These are phyloP conservation scores for Trebouxia gelatinosa DNA, from an alignment of 163 green algal species.

Conservation along the genomic window DNA sequence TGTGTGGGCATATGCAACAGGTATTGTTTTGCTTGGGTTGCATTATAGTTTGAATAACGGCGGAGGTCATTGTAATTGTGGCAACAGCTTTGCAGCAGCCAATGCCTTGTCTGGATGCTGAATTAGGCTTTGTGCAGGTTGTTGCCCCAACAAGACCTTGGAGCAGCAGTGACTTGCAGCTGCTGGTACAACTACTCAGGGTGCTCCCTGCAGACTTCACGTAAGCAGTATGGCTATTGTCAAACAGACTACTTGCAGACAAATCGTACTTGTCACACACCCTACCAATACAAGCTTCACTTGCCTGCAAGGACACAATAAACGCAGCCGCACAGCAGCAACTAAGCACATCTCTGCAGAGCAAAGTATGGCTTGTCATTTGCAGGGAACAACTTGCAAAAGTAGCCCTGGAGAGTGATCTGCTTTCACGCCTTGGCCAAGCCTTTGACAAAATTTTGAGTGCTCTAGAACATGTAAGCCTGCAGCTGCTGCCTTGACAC, in stretches of 20 bases:
- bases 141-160: neutral
- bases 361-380: neutral
- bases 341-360: neutral
- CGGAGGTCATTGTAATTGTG: no score
- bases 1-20: slow-evolving; percentile 9
- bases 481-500: no score
- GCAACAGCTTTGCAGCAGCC: neutral
- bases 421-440: neutral
- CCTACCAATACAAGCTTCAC: no score
- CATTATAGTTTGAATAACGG: neutral
- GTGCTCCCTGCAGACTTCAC: slow-evolving; percentile 1
- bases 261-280: no score
- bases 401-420: neutral
- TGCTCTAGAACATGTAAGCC: neutral
- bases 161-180: neutral
- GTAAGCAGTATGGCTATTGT: no score
- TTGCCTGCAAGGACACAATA: neutral
- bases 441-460: slow-evolving; percentile 16
- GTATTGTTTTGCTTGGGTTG: neutral
- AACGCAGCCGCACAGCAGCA: no score
- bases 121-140: slow-evolving; percentile 8
- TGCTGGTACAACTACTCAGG: slow-evolving; percentile 13
- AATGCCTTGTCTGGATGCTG: neutral
- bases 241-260: no score
- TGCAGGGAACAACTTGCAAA: slow-evolving; percentile 6